Conservation (phyloP, 345 rosid species). For the Physaria fendleri region DNA sequence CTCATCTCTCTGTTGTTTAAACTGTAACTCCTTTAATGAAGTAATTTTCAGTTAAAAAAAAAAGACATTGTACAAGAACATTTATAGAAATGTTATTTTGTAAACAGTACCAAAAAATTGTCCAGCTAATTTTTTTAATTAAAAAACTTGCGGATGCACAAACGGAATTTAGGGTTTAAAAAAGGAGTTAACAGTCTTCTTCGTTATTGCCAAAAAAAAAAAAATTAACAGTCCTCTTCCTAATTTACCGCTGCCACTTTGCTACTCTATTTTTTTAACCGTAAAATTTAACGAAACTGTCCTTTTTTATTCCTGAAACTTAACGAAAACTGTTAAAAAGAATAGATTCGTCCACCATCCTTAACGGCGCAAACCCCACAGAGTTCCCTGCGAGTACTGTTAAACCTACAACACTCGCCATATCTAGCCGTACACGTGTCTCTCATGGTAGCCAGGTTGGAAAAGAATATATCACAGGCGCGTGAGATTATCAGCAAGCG, state of each 20-base stretch:
- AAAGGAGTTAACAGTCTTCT: conserved; percentile 4
- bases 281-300: conserved; percentile 16
- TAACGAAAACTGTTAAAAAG: conserved; percentile 23
- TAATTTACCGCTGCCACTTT: conserved; percentile 15
- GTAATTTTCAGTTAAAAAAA: no score
- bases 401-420: background rate
- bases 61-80: no score
- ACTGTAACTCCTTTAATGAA: no score
- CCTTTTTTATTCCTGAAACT: conserved; percentile 14
- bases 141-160: background rate
- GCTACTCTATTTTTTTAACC: background rate
- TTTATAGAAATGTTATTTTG: conserved; percentile 25
- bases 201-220: conserved; percentile 17
- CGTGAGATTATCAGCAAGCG: background rate
- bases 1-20: no score
- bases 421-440: conserved; percentile 19
- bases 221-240: conserved; percentile 10
- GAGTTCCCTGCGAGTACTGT: conserved; percentile 7
- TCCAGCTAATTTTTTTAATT: background rate
- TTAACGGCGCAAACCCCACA: conserved; percentile 25
- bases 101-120: background rate
- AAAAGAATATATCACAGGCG: conserved; percentile 5
- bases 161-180: conserved; percentile 12
- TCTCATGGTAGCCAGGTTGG: conserved; percentile 26
- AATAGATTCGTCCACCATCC: conserved; percentile 18